Evolutionary conservation across 768 basidiomycete genomes (phyloP), one percentile per base, ranked within the genome.

Genomic region (Strobilomyces echinocephalus): DNA sequence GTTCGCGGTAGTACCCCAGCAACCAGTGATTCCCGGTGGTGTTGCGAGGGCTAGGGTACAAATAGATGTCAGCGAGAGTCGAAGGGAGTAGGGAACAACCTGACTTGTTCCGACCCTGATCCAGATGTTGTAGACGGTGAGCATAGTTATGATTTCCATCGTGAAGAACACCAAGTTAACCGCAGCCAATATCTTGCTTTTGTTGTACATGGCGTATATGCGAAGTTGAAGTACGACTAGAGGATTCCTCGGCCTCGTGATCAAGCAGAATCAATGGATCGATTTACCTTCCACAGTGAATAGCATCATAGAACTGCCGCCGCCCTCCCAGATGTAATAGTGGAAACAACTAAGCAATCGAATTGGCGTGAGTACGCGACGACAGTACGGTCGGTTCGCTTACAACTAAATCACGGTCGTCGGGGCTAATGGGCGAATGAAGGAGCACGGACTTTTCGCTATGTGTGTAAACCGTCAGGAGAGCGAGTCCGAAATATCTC

Each of bases 151-250:
- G 20, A 46, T 46, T 46, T 46, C 46, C 46, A 46, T 5, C 12
- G 20, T 20, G 33, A 46, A 46, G 20, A 46, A 46, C 46, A 46
- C 33, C 12, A 34, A 20, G 10, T 46, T 46, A 33, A 46, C 33
- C 30, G 33, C 15, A 6, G 46, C 46, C 33, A 46, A 46, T 10
- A 5, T 15, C 16, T 46, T 46, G 46, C 34, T 46, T 35, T 20
- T 46, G 33, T 46, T 46, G 18, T 46, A 46, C 46, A 46, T 46
- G 46, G 46, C 46, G 34, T 34, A 46, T 20, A 46, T 46, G n/a
- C 46, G 46, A 24, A 46, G 46, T 20, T 46, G 46, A 35, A 46
- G 46, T 15, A 46, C 46, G 33, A 46, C 46, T 46, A 16, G 33
- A 20, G 11, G 15, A 18, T 46, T 35, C n/a, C 14, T 46, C 24